Evolutionary conservation across 495 filamentous ascomycete genomes (phyloP).

Genomic region (Haplographium delicatum): DNA sequence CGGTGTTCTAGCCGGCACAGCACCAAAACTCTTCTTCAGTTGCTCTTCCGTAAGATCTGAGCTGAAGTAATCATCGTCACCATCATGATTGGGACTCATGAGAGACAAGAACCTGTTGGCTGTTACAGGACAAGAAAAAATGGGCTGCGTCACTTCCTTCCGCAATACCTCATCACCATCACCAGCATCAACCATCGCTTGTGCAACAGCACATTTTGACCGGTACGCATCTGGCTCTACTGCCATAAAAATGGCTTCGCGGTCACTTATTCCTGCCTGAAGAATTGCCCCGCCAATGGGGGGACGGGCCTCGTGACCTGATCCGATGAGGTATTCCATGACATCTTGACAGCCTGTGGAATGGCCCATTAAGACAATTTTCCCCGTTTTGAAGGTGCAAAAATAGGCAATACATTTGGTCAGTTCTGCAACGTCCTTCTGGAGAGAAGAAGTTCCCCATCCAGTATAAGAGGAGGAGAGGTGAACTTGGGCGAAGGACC

Average conservation of each 20-base stretch:
- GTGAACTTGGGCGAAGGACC: slow-evolving; percentile 57
- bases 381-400: slow-evolving; percentile 37
- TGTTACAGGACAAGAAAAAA: slow-evolving; percentile 53
- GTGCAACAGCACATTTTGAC: slow-evolving; percentile 46
- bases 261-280: slow-evolving; percentile 76
- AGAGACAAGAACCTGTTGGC: slow-evolving; percentile 67
- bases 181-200: slow-evolving; percentile 46
- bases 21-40: slow-evolving; percentile 60
- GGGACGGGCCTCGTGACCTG: slow-evolving; percentile 31
- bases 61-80: slow-evolving; percentile 87
- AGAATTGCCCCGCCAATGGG: slow-evolving; percentile 73
- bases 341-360: slow-evolving; percentile 83
- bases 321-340: slow-evolving; percentile 60
- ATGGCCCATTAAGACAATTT: slow-evolving; percentile 84
- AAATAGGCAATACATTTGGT: slow-evolving; percentile 68
- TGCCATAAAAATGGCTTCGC: slow-evolving; percentile 52
- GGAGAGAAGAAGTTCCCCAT: slow-evolving; percentile 66
- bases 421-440: slow-evolving; percentile 69
- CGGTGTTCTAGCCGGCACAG: slow-evolving; percentile 45
- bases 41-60: slow-evolving; percentile 62
- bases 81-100: slow-evolving; percentile 50
- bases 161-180: slow-evolving; percentile 55
- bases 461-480: slow-evolving; percentile 62
- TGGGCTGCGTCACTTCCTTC: slow-evolving; percentile 38
- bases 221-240: slow-evolving; percentile 41